phyloP scores from a whole-genome alignment of 2,329 filamentous ascomycete genomes.

The Hypomyces perniciosus region DNA sequence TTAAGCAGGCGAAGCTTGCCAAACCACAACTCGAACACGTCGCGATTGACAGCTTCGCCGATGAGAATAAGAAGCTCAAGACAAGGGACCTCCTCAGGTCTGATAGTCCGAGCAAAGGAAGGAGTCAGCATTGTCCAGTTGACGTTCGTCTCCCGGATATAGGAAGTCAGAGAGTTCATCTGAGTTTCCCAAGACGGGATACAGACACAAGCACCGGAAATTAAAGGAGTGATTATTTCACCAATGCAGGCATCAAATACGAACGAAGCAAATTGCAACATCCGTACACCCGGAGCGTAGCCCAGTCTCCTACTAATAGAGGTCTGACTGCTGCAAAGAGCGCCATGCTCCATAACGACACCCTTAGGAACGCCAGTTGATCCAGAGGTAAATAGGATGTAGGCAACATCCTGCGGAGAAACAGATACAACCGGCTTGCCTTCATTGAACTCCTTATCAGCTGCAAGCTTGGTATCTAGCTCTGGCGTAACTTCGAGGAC shows the following conservation, averaged over 20 bases:
- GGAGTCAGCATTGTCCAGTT: constrained; percentile 13
- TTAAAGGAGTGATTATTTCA: constrained; percentile 6
- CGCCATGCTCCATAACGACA: constrained; percentile 15
- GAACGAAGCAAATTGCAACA: constrained; percentile 13
- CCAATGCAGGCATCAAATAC: constrained; percentile 10
- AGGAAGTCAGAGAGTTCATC: constrained; percentile 3
- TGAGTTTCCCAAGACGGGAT: constrained; percentile 12
- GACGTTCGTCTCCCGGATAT: not conserved
- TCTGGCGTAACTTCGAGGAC: not conserved
- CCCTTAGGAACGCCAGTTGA: constrained; percentile 18
- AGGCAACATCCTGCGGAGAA: constrained; percentile 5
- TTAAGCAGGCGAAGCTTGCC: constrained; percentile 9
- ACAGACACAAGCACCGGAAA: constrained; percentile 12
- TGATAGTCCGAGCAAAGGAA: constrained; percentile 7
- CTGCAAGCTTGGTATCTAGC: not conserved
- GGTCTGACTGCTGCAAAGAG: constrained; percentile 8
- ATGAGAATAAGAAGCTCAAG: constrained; percentile 9
- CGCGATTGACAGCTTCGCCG: constrained; percentile 11
- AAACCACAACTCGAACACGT: constrained; percentile 12
- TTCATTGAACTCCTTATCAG: constrained; percentile 35
- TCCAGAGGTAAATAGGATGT: constrained; percentile 18
- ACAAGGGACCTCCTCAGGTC: constrained; percentile 16
- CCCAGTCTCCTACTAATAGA: constrained; percentile 2
- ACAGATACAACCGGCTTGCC: not conserved
- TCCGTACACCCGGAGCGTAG: constrained; percentile 1